Evolutionary conservation across 176 grass and related monocot genomes (phyloP), one percentile per base, ranked within the genome.

Genomic region (Typha latifolia): DNA sequence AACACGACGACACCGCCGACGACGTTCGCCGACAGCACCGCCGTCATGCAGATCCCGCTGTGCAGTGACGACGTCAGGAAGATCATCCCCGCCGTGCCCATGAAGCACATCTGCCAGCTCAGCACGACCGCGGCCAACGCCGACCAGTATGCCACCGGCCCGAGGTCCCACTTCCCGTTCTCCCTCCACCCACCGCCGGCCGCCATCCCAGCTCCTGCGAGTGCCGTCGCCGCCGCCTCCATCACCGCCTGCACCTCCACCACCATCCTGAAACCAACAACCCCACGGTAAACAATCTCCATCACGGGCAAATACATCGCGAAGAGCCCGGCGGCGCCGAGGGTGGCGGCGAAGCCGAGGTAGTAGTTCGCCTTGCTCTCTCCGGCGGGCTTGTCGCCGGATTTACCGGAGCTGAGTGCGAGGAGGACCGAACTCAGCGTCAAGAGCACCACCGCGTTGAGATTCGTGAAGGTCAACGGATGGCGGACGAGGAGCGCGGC

Each of bases 21-120:
- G 10, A 97, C 93, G 82, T 91, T 97, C 61, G 69, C 68, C 9
- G 93, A 76, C 14, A 92, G 83, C 73, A 97, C 80, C 22, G 88
- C 85, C 12, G 93, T 76, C 93, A 97, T 92, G 85, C 93, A 97
- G 62, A 97, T 87, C 55, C 88, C 93, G 66, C 93, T 91, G 79
- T 91, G 83, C 43, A 97, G 83, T 23, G 93, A 92, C 53, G 93
- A 84, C 48, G 85, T 97, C 3, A 92, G 81, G 76, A 89, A 97
- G 50, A 97, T 79, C 93, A 86, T 83, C 63, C 88, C 88, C 0
- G 89, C 89, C 3, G 89, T 99, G 48, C 89, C 89, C 81, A 99
- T 83, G 77, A 99, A 99, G 79, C 89, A 87, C n/a, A 90, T 72
- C 73, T 99, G 95, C 95, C 95, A 99, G 32, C 70, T 83, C 0